Conservation (phyloP, 2,329 filamentous ascomycete genomes). For the Penicillium occitanis region DNA sequence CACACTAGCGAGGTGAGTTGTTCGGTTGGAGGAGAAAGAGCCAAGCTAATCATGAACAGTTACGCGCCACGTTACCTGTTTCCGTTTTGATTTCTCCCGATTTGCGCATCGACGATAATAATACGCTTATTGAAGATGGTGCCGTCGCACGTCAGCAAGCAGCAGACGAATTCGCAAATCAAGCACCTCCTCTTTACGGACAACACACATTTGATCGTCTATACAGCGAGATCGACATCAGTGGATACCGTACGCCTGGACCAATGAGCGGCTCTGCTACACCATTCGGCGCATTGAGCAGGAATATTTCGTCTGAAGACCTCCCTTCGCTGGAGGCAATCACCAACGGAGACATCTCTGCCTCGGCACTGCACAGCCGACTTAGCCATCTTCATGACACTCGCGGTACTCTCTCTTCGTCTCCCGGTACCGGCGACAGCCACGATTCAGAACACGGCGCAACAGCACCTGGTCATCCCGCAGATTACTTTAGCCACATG, state of each 20-base stretch:
- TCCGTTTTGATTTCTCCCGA: constrained; percentile 96
- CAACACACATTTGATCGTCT: constrained; percentile 86
- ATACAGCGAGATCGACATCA: constrained; percentile 81
- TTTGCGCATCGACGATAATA: constrained; percentile 82
- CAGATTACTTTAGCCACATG: constrained; percentile 32
- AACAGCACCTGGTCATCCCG: constrained; percentile 30
- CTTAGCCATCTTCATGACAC: constrained; percentile 54
- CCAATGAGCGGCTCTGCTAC: constrained; percentile 70
- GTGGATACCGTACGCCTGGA: constrained; percentile 76
- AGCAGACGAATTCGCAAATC: constrained; percentile 57
- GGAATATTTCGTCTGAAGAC: constrained; percentile 79
- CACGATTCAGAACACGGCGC: constrained; percentile 18
- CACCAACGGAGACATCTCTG: constrained; percentile 56
- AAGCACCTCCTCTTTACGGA: constrained; percentile 89
- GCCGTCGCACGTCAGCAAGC: constrained; percentile 51
- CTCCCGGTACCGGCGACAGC: constrained; percentile 29
- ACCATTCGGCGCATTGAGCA: constrained; percentile 67
- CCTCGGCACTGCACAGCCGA: constrained; percentile 69
- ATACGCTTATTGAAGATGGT: constrained; percentile 69
- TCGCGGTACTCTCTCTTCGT: constrained; percentile 24
- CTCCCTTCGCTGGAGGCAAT: constrained; percentile 60
- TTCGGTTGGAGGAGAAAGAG: background rate
- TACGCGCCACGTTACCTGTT: constrained; percentile 85
- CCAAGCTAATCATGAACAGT: constrained; percentile 45
- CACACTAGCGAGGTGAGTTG: constrained; percentile 78